These are phyloP conservation scores for Ambispora gerdemannii DNA, from an alignment of 192 early-diverging fungal species.

Conservation along the genomic window DNA sequence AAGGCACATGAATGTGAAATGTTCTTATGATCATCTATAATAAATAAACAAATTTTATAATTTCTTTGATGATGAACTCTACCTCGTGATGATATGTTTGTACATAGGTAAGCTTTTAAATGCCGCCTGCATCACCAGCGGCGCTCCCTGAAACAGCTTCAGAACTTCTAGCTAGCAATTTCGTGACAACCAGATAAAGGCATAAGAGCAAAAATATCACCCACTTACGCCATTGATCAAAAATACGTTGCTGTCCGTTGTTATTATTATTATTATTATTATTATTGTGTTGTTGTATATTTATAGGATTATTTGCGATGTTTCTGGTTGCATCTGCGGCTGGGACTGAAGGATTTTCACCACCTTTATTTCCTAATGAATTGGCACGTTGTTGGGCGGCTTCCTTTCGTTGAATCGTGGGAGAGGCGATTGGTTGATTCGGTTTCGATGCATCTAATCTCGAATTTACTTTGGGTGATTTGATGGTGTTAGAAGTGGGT, in stretches of 20 bases:
- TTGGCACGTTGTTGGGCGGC: constrained; percentile 11
- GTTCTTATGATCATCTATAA: too few relatives aligned
- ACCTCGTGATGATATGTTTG: too few relatives aligned
- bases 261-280: constrained; percentile 33
- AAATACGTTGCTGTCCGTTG: constrained; percentile 31
- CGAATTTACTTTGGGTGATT: constrained; percentile 16
- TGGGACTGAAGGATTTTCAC: constrained; percentile 12
- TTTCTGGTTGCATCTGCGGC: background rate
- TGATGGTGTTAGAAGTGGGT: background rate
- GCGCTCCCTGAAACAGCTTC: constrained; percentile 5
- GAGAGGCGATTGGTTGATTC: constrained; percentile 5
- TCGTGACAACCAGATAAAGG: constrained; percentile 54
- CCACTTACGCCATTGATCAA: constrained; percentile 57
- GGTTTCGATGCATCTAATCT: background rate
- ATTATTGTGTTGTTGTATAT: constrained; percentile 18
- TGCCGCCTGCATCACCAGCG: background rate
- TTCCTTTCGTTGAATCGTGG: constrained; percentile 18
- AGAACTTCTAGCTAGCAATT: constrained; percentile 38
- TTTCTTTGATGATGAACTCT: too few relatives aligned
- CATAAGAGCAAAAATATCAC: constrained; percentile 54
- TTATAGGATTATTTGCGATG: constrained; percentile 6
- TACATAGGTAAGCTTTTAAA: too few relatives aligned
- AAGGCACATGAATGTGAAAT: too few relatives aligned
- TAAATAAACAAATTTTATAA: too few relatives aligned
- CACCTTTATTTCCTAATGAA: background rate